Conservation (phyloP, 176 grass and related monocot species). For the Aegilops tauschii region DNA sequence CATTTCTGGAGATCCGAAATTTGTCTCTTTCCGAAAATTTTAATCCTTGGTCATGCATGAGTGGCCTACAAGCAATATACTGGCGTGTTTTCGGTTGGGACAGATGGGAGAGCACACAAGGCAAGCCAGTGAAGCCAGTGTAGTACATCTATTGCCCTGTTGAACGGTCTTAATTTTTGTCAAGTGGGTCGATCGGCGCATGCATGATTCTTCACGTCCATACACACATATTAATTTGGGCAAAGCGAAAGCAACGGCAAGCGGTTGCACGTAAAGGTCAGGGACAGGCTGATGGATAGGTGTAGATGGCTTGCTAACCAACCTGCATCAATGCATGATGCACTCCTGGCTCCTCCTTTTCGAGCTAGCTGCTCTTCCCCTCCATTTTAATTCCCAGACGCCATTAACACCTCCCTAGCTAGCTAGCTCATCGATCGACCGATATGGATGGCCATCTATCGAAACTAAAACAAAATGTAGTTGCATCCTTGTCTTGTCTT, state of each 20-base stretch:
- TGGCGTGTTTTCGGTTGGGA: background rate
- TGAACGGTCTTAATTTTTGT: background rate
- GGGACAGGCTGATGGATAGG: background rate
- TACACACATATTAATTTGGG: background rate
- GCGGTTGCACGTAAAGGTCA: slow-evolving; percentile 13
- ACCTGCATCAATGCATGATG: background rate
- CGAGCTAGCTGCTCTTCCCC: background rate
- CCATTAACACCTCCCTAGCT: background rate
- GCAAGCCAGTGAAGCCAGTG: too few species aligned
- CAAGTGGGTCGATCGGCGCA: background rate
- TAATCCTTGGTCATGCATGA: background rate
- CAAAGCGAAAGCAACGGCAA: background rate
- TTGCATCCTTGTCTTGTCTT: background rate
- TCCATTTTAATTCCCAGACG: too few species aligned
- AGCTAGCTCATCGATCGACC: background rate
- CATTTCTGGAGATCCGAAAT: background rate
- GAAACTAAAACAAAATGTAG: too few species aligned
- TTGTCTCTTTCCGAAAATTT: background rate
- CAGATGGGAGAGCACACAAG: background rate
- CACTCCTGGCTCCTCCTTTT: background rate
- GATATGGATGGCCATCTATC: too few species aligned
- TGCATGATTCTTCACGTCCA: background rate
- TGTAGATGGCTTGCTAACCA: background rate
- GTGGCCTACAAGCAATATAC: background rate
- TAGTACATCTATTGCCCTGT: background rate